Percentiles rank a stretch among this genome's conserved stretches.
phyloP scores from a whole-genome alignment of 1,284 basidiomycete species.

The Ceratobasidium papillatum region DNA sequence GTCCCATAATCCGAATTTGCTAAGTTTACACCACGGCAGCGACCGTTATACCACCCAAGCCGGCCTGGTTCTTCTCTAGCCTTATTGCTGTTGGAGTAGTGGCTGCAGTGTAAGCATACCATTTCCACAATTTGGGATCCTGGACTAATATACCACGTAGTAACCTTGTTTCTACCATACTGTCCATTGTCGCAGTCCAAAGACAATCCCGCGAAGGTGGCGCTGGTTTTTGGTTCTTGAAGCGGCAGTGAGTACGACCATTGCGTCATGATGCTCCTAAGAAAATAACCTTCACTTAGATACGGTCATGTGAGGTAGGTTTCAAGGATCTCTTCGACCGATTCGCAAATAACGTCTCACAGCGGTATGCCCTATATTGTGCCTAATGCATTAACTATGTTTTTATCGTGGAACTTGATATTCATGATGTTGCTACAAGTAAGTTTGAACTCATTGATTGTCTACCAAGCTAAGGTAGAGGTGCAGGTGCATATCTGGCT shows the following conservation, averaged over 20 bases:
- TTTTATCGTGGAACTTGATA: conserved; percentile 33
- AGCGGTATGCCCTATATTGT: conserved; percentile 33
- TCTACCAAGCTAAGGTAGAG: not conserved
- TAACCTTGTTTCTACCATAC: conserved; percentile 31
- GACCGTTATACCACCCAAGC: conserved; percentile 28
- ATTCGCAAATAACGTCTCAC: not conserved
- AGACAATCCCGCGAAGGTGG: conserved; percentile 17
- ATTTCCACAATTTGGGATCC: not conserved
- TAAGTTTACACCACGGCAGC: not conserved
- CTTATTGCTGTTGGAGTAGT: conserved; percentile 27
- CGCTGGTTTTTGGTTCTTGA: conserved; percentile 33
- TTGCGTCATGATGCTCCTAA: not conserved
- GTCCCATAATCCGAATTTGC: not conserved
- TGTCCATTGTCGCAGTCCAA: conserved; percentile 17
- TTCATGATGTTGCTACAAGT: conserved; percentile 37
- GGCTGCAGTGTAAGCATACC: conserved; percentile 23
- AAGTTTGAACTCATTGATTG: not conserved
- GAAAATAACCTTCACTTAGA: not conserved
- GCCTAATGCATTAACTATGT: conserved; percentile 36
- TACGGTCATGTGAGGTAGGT: conserved; percentile 32
- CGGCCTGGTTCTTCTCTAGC: conserved; percentile 29
- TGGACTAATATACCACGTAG: not conserved
- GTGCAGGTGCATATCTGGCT: conserved; percentile 30
- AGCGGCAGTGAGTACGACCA: not conserved
- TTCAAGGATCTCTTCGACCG: too few relatives aligned